Percentiles rank a stretch among this genome's conserved stretches.
Evolutionary conservation across 345 rosid species (phyloP).

Genomic region (Camelina hispida): DNA sequence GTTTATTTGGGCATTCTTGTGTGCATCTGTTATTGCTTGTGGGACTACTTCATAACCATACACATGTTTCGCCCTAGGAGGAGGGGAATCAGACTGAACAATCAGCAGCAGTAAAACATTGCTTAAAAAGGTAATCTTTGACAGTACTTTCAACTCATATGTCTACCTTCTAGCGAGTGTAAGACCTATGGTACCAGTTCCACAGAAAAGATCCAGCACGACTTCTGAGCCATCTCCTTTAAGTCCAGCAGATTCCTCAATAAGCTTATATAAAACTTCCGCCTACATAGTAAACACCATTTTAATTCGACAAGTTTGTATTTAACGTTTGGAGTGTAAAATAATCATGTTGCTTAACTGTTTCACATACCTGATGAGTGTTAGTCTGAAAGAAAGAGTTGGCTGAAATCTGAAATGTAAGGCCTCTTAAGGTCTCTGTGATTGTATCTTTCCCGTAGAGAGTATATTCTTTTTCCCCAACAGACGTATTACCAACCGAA

Average conservation of each 20-base stretch:
- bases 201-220: slow-evolving; percentile 93
- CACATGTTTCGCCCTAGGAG: slow-evolving; percentile 70
- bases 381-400: slow-evolving; percentile 97
- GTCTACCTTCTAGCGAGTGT: slow-evolving; percentile 82
- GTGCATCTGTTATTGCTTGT: slow-evolving; percentile 85
- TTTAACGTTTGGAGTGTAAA: background rate
- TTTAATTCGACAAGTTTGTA: background rate
- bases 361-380: slow-evolving; percentile 68
- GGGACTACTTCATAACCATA: slow-evolving; percentile 95
- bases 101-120: slow-evolving; percentile 2
- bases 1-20: slow-evolving; percentile 75
- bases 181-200: slow-evolving; percentile 93
- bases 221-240: slow-evolving; percentile 92
- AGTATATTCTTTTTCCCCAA: slow-evolving; percentile 89
- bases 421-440: slow-evolving; percentile 79
- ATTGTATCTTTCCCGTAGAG: slow-evolving; percentile 75
- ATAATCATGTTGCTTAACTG: background rate
- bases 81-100: slow-evolving; percentile 12
- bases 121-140: background rate
- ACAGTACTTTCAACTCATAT: background rate
- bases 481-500: slow-evolving; percentile 89
- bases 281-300: slow-evolving; percentile 58
- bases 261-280: slow-evolving; percentile 83
- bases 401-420: slow-evolving; percentile 89
- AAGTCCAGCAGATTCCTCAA: slow-evolving; percentile 81